A percentile compares a stretch with the other conserved stretches of the same genome.
Conservation (phyloP, 371 early-diverging fungal genomes). For the Rhizopus arrhizus region DNA sequence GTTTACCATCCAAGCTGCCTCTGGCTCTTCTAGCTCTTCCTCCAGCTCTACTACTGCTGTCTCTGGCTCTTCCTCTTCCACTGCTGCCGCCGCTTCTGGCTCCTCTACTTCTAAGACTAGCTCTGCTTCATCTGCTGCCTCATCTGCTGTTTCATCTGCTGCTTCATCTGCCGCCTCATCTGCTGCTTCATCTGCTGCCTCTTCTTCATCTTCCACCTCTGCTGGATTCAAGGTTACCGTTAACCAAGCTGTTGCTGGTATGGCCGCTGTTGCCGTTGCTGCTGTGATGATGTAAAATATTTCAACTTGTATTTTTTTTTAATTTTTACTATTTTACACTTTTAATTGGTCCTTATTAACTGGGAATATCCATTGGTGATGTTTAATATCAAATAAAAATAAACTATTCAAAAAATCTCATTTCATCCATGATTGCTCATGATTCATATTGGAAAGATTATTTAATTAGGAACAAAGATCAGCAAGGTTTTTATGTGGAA, state of each 20-base stretch:
- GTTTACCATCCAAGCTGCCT: slow-evolving; percentile 24
- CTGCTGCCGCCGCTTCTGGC: background rate
- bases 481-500: too few relatives aligned
- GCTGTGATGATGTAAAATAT: background rate
- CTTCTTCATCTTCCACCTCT: slow-evolving; percentile 2
- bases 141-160: slow-evolving; percentile 6
- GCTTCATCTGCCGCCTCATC: slow-evolving; percentile 10
- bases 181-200: slow-evolving; percentile 15
- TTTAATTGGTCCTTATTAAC: too few relatives aligned
- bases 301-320: too few relatives aligned
- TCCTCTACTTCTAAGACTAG: slow-evolving; percentile 8
- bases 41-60: slow-evolving; percentile 8
- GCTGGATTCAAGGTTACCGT: slow-evolving; percentile 11
- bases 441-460: too few relatives aligned
- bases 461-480: too few relatives aligned
- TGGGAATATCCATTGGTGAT: too few relatives aligned
- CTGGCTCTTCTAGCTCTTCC: slow-evolving; percentile 1
- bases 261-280: slow-evolving; percentile 21
- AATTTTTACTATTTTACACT: too few relatives aligned
- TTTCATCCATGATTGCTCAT: too few relatives aligned
- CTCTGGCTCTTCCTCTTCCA: slow-evolving; percentile 8
- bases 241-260: slow-evolving; percentile 25
- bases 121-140: slow-evolving; percentile 12
- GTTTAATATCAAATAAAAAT: too few relatives aligned
- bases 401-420: too few relatives aligned